Conservation (phyloP, 306 rosid genomes). For the Cotoneaster glaucophyllus region DNA sequence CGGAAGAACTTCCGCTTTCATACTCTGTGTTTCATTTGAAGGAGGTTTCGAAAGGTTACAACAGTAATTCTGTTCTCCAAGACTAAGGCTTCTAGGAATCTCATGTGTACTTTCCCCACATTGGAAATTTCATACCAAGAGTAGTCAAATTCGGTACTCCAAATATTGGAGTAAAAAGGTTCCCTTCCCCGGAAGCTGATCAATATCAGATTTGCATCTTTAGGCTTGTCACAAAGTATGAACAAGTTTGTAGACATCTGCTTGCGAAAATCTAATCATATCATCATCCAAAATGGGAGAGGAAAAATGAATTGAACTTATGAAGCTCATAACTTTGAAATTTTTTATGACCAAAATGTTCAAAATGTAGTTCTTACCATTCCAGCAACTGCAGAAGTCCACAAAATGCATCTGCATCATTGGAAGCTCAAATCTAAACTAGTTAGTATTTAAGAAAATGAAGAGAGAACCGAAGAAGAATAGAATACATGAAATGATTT, state of each 20-base stretch:
- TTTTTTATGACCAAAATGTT: neutral
- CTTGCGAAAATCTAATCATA: constrained; percentile 45
- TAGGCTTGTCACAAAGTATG: constrained; percentile 56
- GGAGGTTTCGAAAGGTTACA: constrained; percentile 36
- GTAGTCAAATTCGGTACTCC: constrained; percentile 77
- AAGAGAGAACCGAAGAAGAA: neutral
- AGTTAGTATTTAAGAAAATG: neutral
- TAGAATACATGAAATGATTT: too few species aligned
- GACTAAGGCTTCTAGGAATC: constrained; percentile 80
- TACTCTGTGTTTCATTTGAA: constrained; percentile 9
- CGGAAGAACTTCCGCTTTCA: neutral
- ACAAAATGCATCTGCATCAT: constrained; percentile 69
- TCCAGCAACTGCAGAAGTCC: constrained; percentile 65
- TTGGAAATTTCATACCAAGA: constrained; percentile 71
- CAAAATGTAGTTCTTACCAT: constrained; percentile 33
- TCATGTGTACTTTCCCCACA: constrained; percentile 65
- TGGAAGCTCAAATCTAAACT: neutral
- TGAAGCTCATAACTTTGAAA: neutral
- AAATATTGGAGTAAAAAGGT: constrained; percentile 65
- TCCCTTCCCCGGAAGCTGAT: constrained; percentile 78
- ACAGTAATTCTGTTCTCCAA: constrained; percentile 45
- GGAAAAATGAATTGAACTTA: neutral
- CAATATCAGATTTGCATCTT: constrained; percentile 59
- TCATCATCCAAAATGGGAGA: neutral
- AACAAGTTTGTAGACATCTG: constrained; percentile 53